These are phyloP conservation scores for Ophiostoma sp. DNA, from an alignment of 2,329 filamentous ascomycete species.

Conservation along the genomic window DNA sequence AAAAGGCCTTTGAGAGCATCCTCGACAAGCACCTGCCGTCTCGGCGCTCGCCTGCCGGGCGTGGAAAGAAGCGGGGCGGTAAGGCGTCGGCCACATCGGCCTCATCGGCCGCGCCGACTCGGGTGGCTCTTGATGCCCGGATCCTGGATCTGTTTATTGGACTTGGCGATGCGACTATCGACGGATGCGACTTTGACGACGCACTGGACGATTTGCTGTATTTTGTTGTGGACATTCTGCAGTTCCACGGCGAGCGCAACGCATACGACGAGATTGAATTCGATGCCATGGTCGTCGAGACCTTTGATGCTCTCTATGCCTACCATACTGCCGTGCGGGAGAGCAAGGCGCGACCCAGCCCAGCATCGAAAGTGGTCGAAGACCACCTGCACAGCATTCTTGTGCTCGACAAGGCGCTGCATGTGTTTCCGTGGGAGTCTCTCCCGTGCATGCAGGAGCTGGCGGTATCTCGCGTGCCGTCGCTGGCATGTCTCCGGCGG, in stretches of 20 bases:
- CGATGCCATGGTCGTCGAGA: conserved; percentile 82
- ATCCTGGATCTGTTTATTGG: conserved; percentile 87
- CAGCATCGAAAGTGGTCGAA: conserved; percentile 33
- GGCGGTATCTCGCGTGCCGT: conserved; percentile 83
- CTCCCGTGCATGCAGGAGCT: conserved; percentile 74
- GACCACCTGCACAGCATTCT: conserved; percentile 67
- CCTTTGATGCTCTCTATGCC: conserved; percentile 72
- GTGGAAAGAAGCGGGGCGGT: conserved; percentile 38
- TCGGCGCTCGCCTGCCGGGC: conserved; percentile 51
- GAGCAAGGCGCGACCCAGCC: neutral
- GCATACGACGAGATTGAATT: conserved; percentile 98
- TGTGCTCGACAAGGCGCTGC: conserved; percentile 84
- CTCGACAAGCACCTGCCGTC: conserved; percentile 84
- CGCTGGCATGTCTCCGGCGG: conserved; percentile 72
- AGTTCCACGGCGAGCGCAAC: conserved; percentile 93
- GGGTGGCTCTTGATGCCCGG: conserved; percentile 49
- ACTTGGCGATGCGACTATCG: conserved; percentile 65
- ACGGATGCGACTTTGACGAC: conserved; percentile 74
- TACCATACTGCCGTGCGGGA: conserved; percentile 54
- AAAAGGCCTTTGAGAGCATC: conserved; percentile 69
- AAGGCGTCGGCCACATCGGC: conserved; percentile 25
- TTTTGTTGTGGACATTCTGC: conserved; percentile 91
- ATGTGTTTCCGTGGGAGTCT: conserved; percentile 93
- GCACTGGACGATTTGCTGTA: conserved; percentile 87
- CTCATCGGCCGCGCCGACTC: conserved; percentile 27